These are phyloP conservation scores for Ascocoryne sarcoides DNA, from an alignment of 2,329 filamentous ascomycete species.

Conservation along the genomic window DNA sequence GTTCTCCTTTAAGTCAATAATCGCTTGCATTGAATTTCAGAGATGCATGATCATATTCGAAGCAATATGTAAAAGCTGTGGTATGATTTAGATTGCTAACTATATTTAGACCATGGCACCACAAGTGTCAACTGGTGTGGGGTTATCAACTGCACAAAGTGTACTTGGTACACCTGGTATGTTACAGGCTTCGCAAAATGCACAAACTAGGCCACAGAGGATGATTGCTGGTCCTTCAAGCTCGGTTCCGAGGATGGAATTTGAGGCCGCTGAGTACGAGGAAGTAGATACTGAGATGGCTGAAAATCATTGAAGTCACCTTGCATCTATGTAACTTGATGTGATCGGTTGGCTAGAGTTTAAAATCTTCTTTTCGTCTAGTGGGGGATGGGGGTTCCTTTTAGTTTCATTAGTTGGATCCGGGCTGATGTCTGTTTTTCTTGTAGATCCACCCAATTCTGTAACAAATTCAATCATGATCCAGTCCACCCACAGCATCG, in stretches of 20 bases:
- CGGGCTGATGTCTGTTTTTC: constrained; percentile 25
- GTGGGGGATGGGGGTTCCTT: not conserved
- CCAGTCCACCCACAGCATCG: constrained; percentile 17
- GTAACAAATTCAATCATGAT: constrained; percentile 21
- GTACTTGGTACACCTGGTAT: constrained; percentile 10
- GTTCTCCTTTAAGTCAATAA: too few relatives aligned
- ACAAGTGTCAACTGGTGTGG: constrained; percentile 2
- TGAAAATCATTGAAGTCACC: constrained; percentile 6
- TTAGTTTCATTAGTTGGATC: constrained; percentile 10
- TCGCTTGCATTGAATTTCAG: not conserved
- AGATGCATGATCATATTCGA: too few relatives aligned
- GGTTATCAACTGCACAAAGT: too few relatives aligned
- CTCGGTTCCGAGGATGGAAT: constrained; percentile 14
- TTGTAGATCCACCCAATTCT: constrained; percentile 25
- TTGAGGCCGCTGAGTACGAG: constrained; percentile 20
- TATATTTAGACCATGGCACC: not conserved
- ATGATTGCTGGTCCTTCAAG: constrained; percentile 11
- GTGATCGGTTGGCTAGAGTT: too few relatives aligned
- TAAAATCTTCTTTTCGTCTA: not conserved
- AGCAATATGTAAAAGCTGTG: too few relatives aligned
- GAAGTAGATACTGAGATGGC: constrained; percentile 22
- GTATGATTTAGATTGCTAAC: too few relatives aligned
- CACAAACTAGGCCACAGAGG: constrained; percentile 4
- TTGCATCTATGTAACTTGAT: not conserved
- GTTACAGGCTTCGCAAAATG: constrained; percentile 3